phyloP scores from a whole-genome alignment of 805 yeast species.

The Kuraishia molischiana region DNA sequence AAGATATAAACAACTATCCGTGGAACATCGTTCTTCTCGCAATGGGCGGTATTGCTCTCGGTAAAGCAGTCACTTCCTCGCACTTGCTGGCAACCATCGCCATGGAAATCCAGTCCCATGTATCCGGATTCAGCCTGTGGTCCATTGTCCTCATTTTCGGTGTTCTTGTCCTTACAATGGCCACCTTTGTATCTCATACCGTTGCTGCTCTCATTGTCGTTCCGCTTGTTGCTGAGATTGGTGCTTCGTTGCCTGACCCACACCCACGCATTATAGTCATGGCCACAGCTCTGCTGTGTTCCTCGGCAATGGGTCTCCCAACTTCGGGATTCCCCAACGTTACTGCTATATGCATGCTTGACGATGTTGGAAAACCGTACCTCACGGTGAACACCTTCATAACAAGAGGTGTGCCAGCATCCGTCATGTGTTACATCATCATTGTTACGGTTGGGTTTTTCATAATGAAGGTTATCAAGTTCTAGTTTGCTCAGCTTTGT shows the following conservation, averaged over 20 bases:
- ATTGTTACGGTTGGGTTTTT: slow-evolving; percentile 75
- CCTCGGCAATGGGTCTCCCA: slow-evolving; percentile 96
- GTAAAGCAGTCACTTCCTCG: slow-evolving; percentile 89
- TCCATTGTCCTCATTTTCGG: slow-evolving; percentile 76
- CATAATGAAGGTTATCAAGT: slow-evolving; percentile 50
- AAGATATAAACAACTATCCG: slow-evolving; percentile 90
- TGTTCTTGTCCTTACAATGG: slow-evolving; percentile 67
- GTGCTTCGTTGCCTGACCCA: slow-evolving; percentile 62
- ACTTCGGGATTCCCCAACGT: slow-evolving; percentile 98
- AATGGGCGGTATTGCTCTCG: slow-evolving; percentile 96
- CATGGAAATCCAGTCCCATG: slow-evolving; percentile 46
- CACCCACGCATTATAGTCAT: slow-evolving; percentile 78
- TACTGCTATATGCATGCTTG: slow-evolving; percentile 91
- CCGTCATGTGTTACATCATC: slow-evolving; percentile 61
- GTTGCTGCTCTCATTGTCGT: slow-evolving; percentile 92
- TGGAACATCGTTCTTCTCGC: slow-evolving; percentile 96
- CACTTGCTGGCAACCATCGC: slow-evolving; percentile 83
- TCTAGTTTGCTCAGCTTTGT: too few species aligned
- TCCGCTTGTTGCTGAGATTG: slow-evolving; percentile 86
- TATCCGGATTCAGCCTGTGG: slow-evolving; percentile 61
- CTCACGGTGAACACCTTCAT: slow-evolving; percentile 81
- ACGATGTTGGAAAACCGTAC: slow-evolving; percentile 86
- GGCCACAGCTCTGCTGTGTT: slow-evolving; percentile 61
- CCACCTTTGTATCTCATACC: slow-evolving; percentile 94
- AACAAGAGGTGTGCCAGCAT: slow-evolving; percentile 83